These are phyloP conservation scores for Helicostylum pulchrum DNA, from an alignment of 192 early-diverging fungal genomes.

Conservation along the genomic window DNA sequence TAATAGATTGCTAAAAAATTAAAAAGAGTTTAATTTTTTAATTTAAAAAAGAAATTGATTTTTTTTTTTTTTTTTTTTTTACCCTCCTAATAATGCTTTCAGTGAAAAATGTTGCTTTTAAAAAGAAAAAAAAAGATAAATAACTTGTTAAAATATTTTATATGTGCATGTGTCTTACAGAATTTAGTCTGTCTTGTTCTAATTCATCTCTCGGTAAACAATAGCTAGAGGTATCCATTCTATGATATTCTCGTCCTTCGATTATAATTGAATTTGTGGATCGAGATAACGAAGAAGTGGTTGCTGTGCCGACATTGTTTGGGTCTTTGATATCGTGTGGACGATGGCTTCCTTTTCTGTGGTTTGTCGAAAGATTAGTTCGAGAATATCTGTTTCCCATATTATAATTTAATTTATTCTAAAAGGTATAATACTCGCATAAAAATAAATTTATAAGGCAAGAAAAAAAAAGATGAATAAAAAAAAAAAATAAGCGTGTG, in stretches of 20 bases:
- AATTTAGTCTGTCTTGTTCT: conserved; percentile 33
- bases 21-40: not conserved
- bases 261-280: conserved; percentile 14
- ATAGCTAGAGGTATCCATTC: conserved; percentile 27
- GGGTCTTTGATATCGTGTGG: not conserved
- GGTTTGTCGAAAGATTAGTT: not conserved
- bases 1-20: conserved; percentile 11
- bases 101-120: conserved; percentile 21
- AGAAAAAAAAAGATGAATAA: not conserved
- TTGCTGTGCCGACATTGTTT: conserved; percentile 8
- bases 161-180: not conserved
- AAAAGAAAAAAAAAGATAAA: not conserved
- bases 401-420: not conserved
- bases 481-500: conserved; percentile 6
- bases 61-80: conserved; percentile 10
- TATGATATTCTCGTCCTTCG: conserved; percentile 29
- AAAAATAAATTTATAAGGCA: not conserved
- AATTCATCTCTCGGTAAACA: conserved; percentile 34
- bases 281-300: not conserved
- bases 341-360: not conserved
- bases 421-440: conserved; percentile 1
- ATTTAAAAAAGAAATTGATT: no score
- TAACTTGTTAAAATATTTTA: not conserved
- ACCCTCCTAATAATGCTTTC: conserved; percentile 18
- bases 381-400: not conserved